Evolutionary conservation across 306 rosid species (phyloP).

Genomic region (Crataegus laevigata): DNA sequence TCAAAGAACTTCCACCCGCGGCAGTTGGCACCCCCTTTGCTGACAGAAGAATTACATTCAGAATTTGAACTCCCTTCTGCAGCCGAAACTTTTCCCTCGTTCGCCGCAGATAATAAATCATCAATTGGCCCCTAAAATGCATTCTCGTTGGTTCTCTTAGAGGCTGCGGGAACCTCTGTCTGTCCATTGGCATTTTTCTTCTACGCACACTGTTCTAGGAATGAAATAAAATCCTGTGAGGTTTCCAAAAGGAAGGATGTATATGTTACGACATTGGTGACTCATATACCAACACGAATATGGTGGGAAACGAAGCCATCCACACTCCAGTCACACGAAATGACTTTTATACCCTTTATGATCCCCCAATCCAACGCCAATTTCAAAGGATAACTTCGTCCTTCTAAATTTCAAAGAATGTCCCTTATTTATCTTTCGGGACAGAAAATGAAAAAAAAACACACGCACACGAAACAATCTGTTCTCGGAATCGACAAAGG

Average conservation of each 20-base stretch:
- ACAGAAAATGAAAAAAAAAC: background rate
- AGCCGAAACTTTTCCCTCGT: conserved; percentile 48
- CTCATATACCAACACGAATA: background rate
- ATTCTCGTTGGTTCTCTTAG: conserved; percentile 90
- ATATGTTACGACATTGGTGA: background rate
- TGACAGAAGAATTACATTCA: conserved; percentile 17
- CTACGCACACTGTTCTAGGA: conserved; percentile 54
- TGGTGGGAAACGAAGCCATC: background rate
- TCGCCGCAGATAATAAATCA: conserved; percentile 53
- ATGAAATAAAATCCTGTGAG: conserved; percentile 74
- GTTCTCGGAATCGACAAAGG: background rate
- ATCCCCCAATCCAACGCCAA: fast-evolving
- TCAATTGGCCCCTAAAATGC: conserved; percentile 66
- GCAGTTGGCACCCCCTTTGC: conserved; percentile 7
- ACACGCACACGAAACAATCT: background rate
- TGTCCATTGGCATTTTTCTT: conserved; percentile 68
- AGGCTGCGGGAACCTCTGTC: conserved; percentile 87
- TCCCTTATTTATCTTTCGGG: background rate
- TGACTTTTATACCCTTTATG: background rate
- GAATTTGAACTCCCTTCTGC: conserved; percentile 27
- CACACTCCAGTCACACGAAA: background rate
- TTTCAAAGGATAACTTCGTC: background rate
- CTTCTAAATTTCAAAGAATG: background rate
- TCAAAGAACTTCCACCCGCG: conserved; percentile 41
- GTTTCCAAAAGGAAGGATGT: background rate